Percentiles rank a stretch among this genome's conserved stretches.
Conservation (phyloP, 768 basidiomycete genomes). For the Suillus clintonianus region DNA sequence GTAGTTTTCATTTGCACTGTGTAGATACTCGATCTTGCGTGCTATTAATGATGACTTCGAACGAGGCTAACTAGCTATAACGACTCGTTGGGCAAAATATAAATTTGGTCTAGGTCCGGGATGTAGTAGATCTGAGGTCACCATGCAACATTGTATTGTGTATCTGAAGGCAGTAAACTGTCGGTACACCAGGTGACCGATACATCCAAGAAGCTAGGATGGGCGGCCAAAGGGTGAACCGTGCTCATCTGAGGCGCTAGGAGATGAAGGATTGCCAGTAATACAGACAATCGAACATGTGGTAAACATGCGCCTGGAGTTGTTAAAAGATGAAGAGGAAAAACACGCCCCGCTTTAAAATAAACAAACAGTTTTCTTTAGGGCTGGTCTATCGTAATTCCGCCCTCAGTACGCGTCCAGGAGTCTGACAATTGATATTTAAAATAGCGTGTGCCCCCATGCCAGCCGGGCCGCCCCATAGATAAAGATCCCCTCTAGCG, state of each 20-base stretch:
- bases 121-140: background rate
- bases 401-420: background rate
- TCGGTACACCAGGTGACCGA: constrained; percentile 71
- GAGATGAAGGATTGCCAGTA: constrained; percentile 52
- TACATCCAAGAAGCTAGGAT: constrained; percentile 48
- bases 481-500: background rate
- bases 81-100: background rate
- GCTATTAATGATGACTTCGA: background rate
- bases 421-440: too few relatives aligned
- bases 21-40: background rate
- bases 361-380: constrained; percentile 31
- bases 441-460: background rate
- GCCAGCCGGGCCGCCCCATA: background rate
- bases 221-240: constrained; percentile 64
- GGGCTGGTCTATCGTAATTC: constrained; percentile 41
- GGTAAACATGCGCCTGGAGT: constrained; percentile 53
- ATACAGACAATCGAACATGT: constrained; percentile 53
- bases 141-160: background rate
- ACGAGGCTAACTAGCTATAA: background rate
- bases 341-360: constrained; percentile 9
- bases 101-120: background rate
- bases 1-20: background rate
- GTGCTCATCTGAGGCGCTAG: constrained; percentile 55
- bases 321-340: constrained; percentile 63
- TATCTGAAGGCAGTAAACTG: constrained; percentile 13